Percentiles rank a stretch among this genome's conserved stretches.
Conservation (phyloP, 2,329 filamentous ascomycete genomes). For the Fusarium chlamydosporum region DNA sequence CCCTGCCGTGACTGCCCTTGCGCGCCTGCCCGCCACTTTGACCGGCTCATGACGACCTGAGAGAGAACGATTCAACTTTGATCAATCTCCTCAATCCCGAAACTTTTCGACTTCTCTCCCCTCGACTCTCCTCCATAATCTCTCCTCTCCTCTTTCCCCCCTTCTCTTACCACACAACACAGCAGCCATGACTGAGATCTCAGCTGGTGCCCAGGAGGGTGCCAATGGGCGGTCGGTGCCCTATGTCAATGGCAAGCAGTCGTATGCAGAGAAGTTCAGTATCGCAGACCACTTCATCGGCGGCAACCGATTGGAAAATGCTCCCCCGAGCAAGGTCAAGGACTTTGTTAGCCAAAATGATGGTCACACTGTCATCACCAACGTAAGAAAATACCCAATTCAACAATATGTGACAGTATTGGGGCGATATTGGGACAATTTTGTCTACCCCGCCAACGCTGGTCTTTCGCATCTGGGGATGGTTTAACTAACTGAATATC, state of each 20-base stretch:
- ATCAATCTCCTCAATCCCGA: slow-evolving; percentile 35
- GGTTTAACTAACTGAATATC: slow-evolving; percentile 33
- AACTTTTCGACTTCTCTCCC: slow-evolving; percentile 25
- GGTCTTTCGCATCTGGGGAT: background rate
- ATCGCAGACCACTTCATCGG: slow-evolving; percentile 96
- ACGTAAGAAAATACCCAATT: slow-evolving; percentile 71
- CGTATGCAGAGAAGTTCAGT: slow-evolving; percentile 84
- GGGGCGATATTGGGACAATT: slow-evolving; percentile 5
- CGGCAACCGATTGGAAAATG: slow-evolving; percentile 87
- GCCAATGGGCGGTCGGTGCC: slow-evolving; percentile 66
- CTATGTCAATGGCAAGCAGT: slow-evolving; percentile 70
- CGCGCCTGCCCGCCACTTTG: slow-evolving; percentile 40
- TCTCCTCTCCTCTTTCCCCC: slow-evolving; percentile 22
- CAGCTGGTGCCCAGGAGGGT: slow-evolving; percentile 58
- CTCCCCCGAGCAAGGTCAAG: slow-evolving; percentile 88
- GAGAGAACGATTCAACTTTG: slow-evolving; percentile 38
- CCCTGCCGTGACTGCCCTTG: slow-evolving; percentile 43
- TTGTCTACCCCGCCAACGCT: slow-evolving; percentile 25
- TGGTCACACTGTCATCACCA: slow-evolving; percentile 98
- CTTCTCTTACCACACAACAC: slow-evolving; percentile 41
- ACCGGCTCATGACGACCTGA: slow-evolving; percentile 52
- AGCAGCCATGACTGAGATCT: slow-evolving; percentile 65
- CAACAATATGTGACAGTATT: background rate
- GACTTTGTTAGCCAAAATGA: slow-evolving; percentile 92
- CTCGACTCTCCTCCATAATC: slow-evolving; percentile 39